Base-by-base conservation (phyloP, 1,284 basidiomycete genomes). In the Ceratobasidium sp. region DNA sequence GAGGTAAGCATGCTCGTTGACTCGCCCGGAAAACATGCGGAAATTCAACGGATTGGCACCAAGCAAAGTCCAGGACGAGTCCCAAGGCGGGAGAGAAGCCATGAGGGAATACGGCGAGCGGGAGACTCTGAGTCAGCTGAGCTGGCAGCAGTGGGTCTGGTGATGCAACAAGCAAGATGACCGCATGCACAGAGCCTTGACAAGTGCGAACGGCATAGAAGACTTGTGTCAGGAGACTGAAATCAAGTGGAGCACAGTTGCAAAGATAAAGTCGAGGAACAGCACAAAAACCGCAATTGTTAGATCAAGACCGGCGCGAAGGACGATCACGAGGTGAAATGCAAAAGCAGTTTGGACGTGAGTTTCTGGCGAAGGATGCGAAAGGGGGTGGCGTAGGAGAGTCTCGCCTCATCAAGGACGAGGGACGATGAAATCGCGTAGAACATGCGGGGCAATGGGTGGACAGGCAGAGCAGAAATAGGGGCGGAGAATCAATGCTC, bases 311-410 rank as follows among this genome's bases (percentile, higher is more conserved):
- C 62, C 62, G 62, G 48, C n/a, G 27, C 24, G 44, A 5, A 63
- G 45, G 31, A 63, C n/a, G 45, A 63, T 63, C 62, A 41, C 36
- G 36, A 41, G 36, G 36, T 41, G 36, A 41, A 41, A 41, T 41
- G 36, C 11, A 41, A 41, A 41, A 48, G 45, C 62, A 50, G 29
- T 24, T 44, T 48, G 27, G 62, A 27, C 24, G 11, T 11, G 11
- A 11, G 22, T 31, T 63, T 63, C 62, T 31, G 14, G 27, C 33
- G 62, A 63, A 63, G 36, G 22, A 31, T 14, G 51, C 36, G 36
- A 44, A 27, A 54, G 66, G 51, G 50, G 48, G 66, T 69, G 66
- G 66, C 66, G 66, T 69, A 29, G 17, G 22, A 54, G 50, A 27
- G 24, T 51, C 36, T 69, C 66, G 51, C 24, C 50, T 44, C 44